phyloP scores from a whole-genome alignment of 2,329 filamentous ascomycete genomes.

The Verticillium nonalfalfae region DNA sequence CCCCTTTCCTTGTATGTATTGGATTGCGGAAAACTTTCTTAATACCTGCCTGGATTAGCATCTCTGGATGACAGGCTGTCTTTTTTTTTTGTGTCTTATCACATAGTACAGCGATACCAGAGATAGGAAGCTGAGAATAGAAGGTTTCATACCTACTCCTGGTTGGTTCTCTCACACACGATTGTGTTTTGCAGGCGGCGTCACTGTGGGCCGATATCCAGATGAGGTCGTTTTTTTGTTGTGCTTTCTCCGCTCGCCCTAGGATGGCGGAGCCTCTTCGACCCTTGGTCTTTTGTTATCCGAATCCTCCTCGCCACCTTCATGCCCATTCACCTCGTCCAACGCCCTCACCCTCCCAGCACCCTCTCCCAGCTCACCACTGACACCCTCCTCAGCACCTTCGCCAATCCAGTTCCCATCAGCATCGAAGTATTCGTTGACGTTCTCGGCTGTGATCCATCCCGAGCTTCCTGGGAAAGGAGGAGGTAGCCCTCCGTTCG shows the following conservation, averaged over 20 bases:
- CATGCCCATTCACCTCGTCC: slow-evolving; percentile 43
- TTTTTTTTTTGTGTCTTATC: neutral
- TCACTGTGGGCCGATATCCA: too few relatives aligned
- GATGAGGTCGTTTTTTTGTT: too few relatives aligned
- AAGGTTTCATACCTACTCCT: neutral
- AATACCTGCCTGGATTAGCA: neutral
- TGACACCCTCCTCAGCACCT: slow-evolving; percentile 25
- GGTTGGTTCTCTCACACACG: too few relatives aligned
- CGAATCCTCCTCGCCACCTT: slow-evolving; percentile 27
- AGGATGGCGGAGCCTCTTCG: slow-evolving; percentile 17
- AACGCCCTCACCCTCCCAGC: slow-evolving; percentile 50
- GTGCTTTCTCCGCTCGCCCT: neutral
- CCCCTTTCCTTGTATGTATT: neutral
- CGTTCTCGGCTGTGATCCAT: slow-evolving; percentile 90
- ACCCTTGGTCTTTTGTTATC: slow-evolving; percentile 43
- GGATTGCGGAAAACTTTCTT: neutral
- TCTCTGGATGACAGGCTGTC: neutral
- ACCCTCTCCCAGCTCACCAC: slow-evolving; percentile 55
- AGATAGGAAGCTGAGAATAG: neutral
- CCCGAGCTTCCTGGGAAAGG: slow-evolving; percentile 68
- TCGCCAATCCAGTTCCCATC: slow-evolving; percentile 69
- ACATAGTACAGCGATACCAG: neutral
- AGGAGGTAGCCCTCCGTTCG: slow-evolving; percentile 50
- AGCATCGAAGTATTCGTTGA: slow-evolving; percentile 75
- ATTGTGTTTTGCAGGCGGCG: too few relatives aligned